Conservation (phyloP, 176 grass and related monocot genomes). For the Carex littledalei region DNA sequence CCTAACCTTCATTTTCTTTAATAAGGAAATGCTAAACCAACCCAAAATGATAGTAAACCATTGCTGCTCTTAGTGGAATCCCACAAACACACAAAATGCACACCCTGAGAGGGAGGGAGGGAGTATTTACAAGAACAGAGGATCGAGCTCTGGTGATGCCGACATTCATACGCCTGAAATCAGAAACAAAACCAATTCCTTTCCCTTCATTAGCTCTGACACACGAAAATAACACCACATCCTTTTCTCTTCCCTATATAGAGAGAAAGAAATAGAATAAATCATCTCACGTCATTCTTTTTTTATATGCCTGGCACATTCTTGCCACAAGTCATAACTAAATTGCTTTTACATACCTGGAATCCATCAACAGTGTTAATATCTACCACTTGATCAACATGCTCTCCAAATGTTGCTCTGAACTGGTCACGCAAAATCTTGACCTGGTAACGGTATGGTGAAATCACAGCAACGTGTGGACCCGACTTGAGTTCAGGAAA, state of each 20-base stretch:
- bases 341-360: constrained; percentile 53
- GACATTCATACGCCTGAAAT: constrained; percentile 97
- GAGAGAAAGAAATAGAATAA: constrained; percentile 4
- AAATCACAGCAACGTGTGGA: constrained; percentile 71
- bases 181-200: constrained; percentile 86
- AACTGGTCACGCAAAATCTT: constrained; percentile 71
- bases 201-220: constrained; percentile 77
- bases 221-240: constrained; percentile 89
- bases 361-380: constrained; percentile 96
- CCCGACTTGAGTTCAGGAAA: constrained; percentile 71
- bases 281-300: constrained; percentile 13
- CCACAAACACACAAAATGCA: background rate
- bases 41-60: background rate
- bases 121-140: constrained; percentile 56
- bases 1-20: background rate
- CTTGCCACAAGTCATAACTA: background rate
- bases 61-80: background rate
- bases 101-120: background rate
- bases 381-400: constrained; percentile 78
- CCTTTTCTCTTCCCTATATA: constrained; percentile 82
- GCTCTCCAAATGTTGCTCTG: constrained; percentile 69
- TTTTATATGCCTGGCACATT: constrained; percentile 12
- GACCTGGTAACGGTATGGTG: constrained; percentile 78
- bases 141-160: constrained; percentile 92
- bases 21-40: background rate